Percentiles rank a stretch among this genome's conserved stretches.
Conservation (phyloP, 768 basidiomycete species). For the Favolaschia claudopus region DNA sequence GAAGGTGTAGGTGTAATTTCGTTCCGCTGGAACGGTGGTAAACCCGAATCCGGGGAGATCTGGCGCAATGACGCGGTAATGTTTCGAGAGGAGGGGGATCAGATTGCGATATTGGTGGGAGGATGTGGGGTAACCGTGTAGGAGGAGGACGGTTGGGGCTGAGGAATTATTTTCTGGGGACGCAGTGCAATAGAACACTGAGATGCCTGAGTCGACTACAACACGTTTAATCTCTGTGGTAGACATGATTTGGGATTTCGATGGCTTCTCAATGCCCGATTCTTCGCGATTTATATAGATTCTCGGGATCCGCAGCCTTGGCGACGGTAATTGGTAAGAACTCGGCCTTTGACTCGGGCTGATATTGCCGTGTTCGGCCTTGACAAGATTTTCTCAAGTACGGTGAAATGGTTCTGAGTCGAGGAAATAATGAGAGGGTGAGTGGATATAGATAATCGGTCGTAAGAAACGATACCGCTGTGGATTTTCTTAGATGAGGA, state of each 20-base stretch:
- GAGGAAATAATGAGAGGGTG: no score
- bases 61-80: constrained; percentile 55
- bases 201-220: constrained; percentile 40
- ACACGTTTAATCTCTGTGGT: constrained; percentile 33
- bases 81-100: constrained; percentile 47
- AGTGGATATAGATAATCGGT: no score
- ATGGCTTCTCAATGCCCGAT: no score
- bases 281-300: no score
- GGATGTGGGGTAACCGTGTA: constrained; percentile 60
- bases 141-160: constrained; percentile 47
- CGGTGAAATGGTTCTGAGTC: no score
- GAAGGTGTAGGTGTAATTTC: constrained; percentile 51
- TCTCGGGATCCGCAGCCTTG: no score
- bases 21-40: constrained; percentile 46
- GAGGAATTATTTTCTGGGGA: constrained; percentile 31
- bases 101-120: constrained; percentile 58
- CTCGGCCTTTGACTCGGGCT: no score
- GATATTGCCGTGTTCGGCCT: no score
- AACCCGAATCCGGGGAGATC: constrained; percentile 61
- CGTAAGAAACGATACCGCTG: no score
- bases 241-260: constrained; percentile 19
- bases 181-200: constrained; percentile 54
- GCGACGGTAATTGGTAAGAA: no score
- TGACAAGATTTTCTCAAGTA: no score
- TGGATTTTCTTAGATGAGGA: no score